A percentile compares a stretch with the other conserved stretches of the same genome.
phyloP scores from a whole-genome alignment of 352 stramenopile genomes.

The Phytophthora meadii region DNA sequence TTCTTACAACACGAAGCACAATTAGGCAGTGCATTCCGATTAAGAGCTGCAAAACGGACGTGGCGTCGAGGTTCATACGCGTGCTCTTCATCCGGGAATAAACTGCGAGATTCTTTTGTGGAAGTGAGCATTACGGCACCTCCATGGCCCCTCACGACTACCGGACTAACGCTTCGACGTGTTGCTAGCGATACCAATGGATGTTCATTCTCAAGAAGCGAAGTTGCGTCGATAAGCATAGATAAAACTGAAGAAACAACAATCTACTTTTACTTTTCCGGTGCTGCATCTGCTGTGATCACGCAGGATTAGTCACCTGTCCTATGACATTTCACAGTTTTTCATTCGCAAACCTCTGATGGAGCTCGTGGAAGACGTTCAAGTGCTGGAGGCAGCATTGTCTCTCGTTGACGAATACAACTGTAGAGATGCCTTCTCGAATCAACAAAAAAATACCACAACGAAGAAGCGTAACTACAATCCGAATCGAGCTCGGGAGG shows the following conservation, averaged over 20 bases:
- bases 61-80: conserved; percentile 21
- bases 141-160: conserved; percentile 8
- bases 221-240: background rate
- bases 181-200: background rate
- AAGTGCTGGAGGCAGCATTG: conserved; percentile 26
- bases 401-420: conserved; percentile 32
- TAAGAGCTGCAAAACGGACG: conserved; percentile 21
- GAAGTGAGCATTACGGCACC: conserved; percentile 18
- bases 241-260: too few relatives aligned
- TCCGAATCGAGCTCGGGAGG: conserved; percentile 29
- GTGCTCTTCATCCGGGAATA: conserved; percentile 34
- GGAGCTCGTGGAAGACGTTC: conserved; percentile 20
- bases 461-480: conserved; percentile 30
- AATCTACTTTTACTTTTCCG: too few relatives aligned
- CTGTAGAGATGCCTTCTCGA: background rate
- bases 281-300: background rate
- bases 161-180: background rate
- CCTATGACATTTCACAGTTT: background rate
- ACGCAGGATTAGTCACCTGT: background rate
- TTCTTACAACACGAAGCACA: too few relatives aligned
- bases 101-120: conserved; percentile 1
- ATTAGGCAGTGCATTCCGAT: conserved; percentile 17
- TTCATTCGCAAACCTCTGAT: background rate
- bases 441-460: background rate
- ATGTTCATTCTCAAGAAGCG: too few relatives aligned